Evolutionary conservation across 352 stramenopile genomes (phyloP).

Genomic region (Phytophthora foliorum): DNA sequence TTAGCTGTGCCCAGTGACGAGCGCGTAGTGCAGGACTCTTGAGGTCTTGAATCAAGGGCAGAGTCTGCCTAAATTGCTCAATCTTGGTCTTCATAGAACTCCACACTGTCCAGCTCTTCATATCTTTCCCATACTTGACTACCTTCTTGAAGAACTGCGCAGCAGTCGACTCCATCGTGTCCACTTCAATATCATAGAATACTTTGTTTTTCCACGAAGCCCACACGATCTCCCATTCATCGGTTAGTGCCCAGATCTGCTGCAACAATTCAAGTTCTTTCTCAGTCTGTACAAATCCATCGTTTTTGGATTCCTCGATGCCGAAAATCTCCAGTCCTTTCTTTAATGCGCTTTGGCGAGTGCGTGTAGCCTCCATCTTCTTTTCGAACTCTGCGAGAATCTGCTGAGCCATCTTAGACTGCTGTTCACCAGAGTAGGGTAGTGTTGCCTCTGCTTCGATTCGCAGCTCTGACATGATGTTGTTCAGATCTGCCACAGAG

Average conservation of each 20-base stretch:
- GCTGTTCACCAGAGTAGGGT: constrained; percentile 78
- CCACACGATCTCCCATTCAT: constrained; percentile 93
- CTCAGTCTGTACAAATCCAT: constrained; percentile 87
- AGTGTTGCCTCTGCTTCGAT: constrained; percentile 79
- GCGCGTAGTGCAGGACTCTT: constrained; percentile 91
- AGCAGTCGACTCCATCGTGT: constrained; percentile 92
- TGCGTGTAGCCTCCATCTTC: constrained; percentile 86
- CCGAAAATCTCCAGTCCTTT: constrained; percentile 95
- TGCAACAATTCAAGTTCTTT: constrained; percentile 91
- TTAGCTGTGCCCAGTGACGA: constrained; percentile 92
- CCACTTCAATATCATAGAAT: constrained; percentile 93
- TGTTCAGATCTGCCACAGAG: constrained; percentile 88
- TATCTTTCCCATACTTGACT: constrained; percentile 94
- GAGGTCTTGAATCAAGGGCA: constrained; percentile 94
- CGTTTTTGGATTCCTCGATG: constrained; percentile 90
- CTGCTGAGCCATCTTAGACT: constrained; percentile 57
- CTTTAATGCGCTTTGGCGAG: constrained; percentile 78
- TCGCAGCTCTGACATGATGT: constrained; percentile 84
- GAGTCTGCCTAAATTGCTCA: constrained; percentile 93
- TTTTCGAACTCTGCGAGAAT: constrained; percentile 91
- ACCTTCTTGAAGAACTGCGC: constrained; percentile 94
- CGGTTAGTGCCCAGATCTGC: constrained; percentile 91
- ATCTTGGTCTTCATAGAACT: constrained; percentile 95
- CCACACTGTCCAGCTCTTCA: constrained; percentile 94
- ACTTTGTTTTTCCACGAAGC: constrained; percentile 93